Conservation (phyloP, 2,329 filamentous ascomycete genomes). For the Pleomassaria siparia region DNA sequence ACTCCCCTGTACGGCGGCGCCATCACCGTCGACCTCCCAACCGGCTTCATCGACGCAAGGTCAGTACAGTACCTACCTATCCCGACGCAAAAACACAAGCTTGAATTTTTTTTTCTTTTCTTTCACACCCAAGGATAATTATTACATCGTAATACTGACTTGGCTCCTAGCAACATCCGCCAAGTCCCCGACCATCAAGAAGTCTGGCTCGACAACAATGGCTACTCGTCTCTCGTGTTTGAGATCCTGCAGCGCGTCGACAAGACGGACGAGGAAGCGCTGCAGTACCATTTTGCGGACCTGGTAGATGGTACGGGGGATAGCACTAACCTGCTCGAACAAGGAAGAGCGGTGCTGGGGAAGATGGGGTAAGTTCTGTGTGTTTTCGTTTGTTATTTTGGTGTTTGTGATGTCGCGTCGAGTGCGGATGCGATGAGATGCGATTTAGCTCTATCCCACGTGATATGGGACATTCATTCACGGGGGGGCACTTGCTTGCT, state of each 20-base stretch:
- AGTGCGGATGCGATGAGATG: no score
- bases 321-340: constrained; percentile 36
- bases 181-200: constrained; percentile 88
- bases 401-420: no score
- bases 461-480: not conserved
- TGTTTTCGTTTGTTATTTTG: not conserved
- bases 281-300: constrained; percentile 54
- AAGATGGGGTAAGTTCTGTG: constrained; percentile 45
- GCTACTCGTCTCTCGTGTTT: constrained; percentile 84
- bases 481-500: not conserved
- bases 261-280: constrained; percentile 67
- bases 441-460: no score
- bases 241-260: constrained; percentile 85
- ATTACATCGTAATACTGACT: no score
- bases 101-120: not conserved
- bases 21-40: constrained; percentile 67
- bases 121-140: no score
- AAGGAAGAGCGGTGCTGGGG: constrained; percentile 28
- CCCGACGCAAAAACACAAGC: not conserved
- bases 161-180: constrained; percentile 72
- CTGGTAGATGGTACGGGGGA: constrained; percentile 44
- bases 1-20: constrained; percentile 73
- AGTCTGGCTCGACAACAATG: constrained; percentile 81
- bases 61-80: constrained; percentile 39
- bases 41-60: constrained; percentile 73